Percentiles rank a stretch among this genome's conserved stretches.
phyloP scores from a whole-genome alignment of 345 rosid species.

The Rhizophora mangle region DNA sequence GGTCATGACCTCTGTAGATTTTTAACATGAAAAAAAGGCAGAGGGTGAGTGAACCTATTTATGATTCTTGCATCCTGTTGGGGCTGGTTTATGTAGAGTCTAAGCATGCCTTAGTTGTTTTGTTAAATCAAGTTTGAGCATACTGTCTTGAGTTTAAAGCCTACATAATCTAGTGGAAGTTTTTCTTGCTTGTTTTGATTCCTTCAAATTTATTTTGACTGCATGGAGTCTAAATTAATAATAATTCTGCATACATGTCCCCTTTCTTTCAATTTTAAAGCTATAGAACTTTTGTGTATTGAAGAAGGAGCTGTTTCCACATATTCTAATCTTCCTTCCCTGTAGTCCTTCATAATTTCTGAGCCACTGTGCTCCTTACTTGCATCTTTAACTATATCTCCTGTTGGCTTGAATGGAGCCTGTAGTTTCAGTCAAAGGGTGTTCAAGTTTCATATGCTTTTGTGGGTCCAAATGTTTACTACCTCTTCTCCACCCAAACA shows the following conservation, averaged over 20 bases:
- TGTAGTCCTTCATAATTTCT: background rate
- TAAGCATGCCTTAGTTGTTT: background rate
- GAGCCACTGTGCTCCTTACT: background rate
- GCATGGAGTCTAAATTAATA: background rate
- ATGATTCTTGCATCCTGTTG: background rate
- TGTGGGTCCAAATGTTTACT: slow-evolving; percentile 70
- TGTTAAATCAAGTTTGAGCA: background rate
- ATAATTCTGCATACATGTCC: too few species aligned
- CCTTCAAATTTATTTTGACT: background rate
- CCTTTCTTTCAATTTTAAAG: too few species aligned
- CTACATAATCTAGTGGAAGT: background rate
- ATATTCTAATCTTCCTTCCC: background rate
- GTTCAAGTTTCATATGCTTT: slow-evolving; percentile 56
- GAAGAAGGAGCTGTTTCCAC: background rate
- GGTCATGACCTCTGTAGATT: background rate
- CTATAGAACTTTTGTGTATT: too few species aligned
- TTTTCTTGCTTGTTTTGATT: background rate
- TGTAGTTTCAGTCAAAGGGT: slow-evolving; percentile 43
- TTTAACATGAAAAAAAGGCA: background rate
- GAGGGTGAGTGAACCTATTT: background rate
- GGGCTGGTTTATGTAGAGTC: background rate
- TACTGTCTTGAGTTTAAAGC: background rate
- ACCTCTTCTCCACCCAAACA: too few species aligned
- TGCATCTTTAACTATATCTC: background rate
- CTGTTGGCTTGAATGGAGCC: background rate